Conservation (phyloP, 2,329 filamentous ascomycete genomes). For the Orbilia oligospora region DNA sequence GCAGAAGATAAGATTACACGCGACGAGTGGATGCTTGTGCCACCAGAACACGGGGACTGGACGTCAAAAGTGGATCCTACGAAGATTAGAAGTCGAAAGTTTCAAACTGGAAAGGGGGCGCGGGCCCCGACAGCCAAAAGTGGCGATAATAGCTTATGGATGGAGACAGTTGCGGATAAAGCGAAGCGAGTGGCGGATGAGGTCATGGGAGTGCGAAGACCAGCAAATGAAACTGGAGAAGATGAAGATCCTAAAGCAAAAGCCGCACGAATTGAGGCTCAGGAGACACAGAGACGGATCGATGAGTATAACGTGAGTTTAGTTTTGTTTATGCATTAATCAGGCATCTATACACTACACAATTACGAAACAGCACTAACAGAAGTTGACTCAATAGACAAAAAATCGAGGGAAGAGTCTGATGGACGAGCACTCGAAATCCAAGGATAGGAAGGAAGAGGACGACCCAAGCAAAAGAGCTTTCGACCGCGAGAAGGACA, state of each 20-base stretch:
- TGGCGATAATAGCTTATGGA: constrained; percentile 79
- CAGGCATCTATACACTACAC: constrained; percentile 2
- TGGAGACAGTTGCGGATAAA: constrained; percentile 91
- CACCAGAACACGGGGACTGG: constrained; percentile 73
- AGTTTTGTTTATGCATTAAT: constrained; percentile 56
- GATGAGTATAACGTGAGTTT: constrained; percentile 74
- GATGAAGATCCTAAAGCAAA: constrained; percentile 60
- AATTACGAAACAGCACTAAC: constrained; percentile 61
- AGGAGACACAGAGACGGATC: constrained; percentile 70
- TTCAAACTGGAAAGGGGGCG: constrained; percentile 78
- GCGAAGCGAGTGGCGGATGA: constrained; percentile 83
- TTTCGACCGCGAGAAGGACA: constrained; percentile 95
- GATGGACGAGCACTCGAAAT: constrained; percentile 73
- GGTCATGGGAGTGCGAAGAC: constrained; percentile 78
- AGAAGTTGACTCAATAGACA: constrained; percentile 9
- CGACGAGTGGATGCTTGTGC: constrained; percentile 87
- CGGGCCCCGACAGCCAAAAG: constrained; percentile 68
- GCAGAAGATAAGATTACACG: constrained; percentile 73
- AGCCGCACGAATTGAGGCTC: constrained; percentile 65
- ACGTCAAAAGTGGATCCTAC: constrained; percentile 82
- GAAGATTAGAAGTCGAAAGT: constrained; percentile 84
- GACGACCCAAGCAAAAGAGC: constrained; percentile 91
- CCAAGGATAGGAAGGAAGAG: constrained; percentile 75
- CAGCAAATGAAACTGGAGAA: constrained; percentile 59
- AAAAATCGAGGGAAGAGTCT: constrained; percentile 73